Base-by-base conservation (phyloP, 2,329 filamentous ascomycete species). In the Didymella exigua region DNA sequence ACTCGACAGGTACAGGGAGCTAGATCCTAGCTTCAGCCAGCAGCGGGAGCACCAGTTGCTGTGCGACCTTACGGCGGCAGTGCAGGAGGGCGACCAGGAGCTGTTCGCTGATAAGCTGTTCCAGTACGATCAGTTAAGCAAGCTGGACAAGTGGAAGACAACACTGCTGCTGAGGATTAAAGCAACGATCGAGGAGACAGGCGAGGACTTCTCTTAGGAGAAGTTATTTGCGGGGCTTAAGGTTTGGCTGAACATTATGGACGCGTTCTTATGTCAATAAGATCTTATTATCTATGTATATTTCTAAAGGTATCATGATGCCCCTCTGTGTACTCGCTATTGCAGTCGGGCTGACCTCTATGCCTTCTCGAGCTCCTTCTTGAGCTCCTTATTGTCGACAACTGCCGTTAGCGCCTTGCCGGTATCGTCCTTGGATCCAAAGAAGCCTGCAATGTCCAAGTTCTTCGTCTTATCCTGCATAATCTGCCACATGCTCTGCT, bases 141-240 rank as follows among this genome's bases (percentile, higher is more conserved):
- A 95, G 81, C 79, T 98, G 70, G 93, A 97, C 73, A 95, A 93
- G 80, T 98, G 93, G 93, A 96, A 97, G 88, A 96, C 90, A 45
- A 90, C 89, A 27, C 80, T 96, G 54, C 76, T 96, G 60, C 79
- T 96, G 70, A 85, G 87, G 65, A 84, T 97, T 69, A 97, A 97
- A 87, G 87, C 88, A 68, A 82, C 82, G 49, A 96, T 96, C 67
- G 89, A 93, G 77, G 83, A 86, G 70, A 80, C 82, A 61, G 85
- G 81, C 34, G 87, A 89, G 62, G 87, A 89, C 68, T 89, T 89
- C 68, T 87, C 87, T 59, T 89, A 76, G 36, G 16, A 21, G 10
- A 21, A 10, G 19, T 11, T 19, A 24, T 10, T 14, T 21, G 8
- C 19, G 11, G 8, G 34, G 19, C n/a, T 14, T 24, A 7, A 18